Percentiles rank a stretch among this genome's conserved stretches.
These are phyloP conservation scores for Sequoia sempervirens DNA, from an alignment of 75 land plant species.

Conservation along the genomic window DNA sequence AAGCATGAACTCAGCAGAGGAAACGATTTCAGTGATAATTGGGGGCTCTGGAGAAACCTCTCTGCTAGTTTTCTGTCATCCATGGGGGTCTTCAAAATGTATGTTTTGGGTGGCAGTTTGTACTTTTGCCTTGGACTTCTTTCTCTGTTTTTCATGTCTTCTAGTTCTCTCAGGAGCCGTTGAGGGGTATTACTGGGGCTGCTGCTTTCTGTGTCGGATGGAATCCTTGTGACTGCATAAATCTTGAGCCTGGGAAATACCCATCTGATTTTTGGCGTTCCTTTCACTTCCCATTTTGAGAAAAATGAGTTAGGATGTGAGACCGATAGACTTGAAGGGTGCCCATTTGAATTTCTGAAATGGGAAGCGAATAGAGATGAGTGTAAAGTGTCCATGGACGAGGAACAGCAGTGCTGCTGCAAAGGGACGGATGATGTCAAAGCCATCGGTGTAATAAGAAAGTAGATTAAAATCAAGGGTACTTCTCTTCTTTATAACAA, in stretches of 20 bases:
- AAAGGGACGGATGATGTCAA: background rate
- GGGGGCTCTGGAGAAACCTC: slow-evolving; percentile 78
- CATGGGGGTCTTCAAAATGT: slow-evolving; percentile 70
- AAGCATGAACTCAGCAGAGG: slow-evolving; percentile 87
- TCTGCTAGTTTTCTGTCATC: slow-evolving; percentile 65
- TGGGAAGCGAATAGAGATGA: slow-evolving; percentile 21
- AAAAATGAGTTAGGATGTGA: slow-evolving; percentile 28
- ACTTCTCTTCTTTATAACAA: too few relatives aligned
- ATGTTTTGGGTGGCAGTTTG: slow-evolving; percentile 38
- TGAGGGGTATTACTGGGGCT: slow-evolving; percentile 47
- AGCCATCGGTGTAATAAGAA: background rate
- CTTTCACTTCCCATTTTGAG: slow-evolving; percentile 2
- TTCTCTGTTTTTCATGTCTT: slow-evolving; percentile 30
- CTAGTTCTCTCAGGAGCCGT: slow-evolving; percentile 51
- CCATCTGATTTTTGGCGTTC: slow-evolving; percentile 3
- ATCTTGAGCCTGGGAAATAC: slow-evolving; percentile 4
- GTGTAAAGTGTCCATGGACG: slow-evolving; percentile 10
- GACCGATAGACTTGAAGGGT: slow-evolving; percentile 21
- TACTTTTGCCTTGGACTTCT: slow-evolving; percentile 26
- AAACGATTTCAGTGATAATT: slow-evolving; percentile 58
- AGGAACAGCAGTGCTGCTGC: background rate
- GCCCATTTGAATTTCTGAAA: background rate
- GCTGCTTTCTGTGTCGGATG: slow-evolving; percentile 17
- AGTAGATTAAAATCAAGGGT: background rate
- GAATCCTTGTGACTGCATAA: slow-evolving; percentile 31